Evolutionary conservation across 1,139 yeast genomes (phyloP), one percentile per base, ranked within the genome.

Genomic region (Hansenula lynferdii): DNA sequence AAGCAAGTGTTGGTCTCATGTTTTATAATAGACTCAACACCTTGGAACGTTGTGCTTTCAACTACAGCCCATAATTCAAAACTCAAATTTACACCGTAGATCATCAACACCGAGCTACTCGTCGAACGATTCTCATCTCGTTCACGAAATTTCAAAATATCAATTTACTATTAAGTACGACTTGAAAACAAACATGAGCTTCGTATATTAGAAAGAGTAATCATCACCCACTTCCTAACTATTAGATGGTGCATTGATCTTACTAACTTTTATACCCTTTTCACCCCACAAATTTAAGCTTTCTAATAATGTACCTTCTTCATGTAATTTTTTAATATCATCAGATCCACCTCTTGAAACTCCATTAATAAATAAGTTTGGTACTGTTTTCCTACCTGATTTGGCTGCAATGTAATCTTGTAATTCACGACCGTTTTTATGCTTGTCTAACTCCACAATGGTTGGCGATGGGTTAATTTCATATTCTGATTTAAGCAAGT

Each of bases 401-500:
- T 70, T 61, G 35, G 68, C 66, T 11, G 68, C 77, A 40, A 84
- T 67, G 57, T 77, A 77, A 14, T 64, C 70, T 57, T 83, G 92
- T 44, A 84, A 65, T 41, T 70, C 76, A 12, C 61, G 57, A 2
- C 92, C 92, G 53, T 80, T 73, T 35, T 73, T 70, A 58, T 89
- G 95, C 54, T 69, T 70, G 61, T 92, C 97, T 40, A 92, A 70
- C 57, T 92, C 97, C 21, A 90, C 87, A 35, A 85, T 72, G 11
- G 69, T 58, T 6, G 87, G 90, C 30, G 68, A 65, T 3, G 97
- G 98, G 1, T 74, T 69, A 43, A 92, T 77, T 41, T 73, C 72
- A 62, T 86, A 89, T 49, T 77, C 75, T 20, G 74, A 75, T 20
- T 62, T 60, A 37, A 92, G 67, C 34, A 89, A 65, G 25, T 72